phyloP scores from a whole-genome alignment of 1,284 basidiomycete genomes.

The Ceratobasidium sp. region DNA sequence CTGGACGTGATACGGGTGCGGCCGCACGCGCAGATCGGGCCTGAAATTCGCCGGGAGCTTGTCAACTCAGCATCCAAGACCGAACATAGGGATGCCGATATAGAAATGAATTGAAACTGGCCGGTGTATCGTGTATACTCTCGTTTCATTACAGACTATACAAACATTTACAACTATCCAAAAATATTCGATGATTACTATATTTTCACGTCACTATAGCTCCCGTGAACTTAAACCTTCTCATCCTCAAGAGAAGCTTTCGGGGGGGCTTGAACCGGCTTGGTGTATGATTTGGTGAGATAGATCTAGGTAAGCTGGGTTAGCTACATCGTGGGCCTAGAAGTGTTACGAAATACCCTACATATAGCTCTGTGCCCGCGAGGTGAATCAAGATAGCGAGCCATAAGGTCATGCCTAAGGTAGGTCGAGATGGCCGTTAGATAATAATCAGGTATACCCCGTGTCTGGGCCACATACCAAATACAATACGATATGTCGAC shows the following conservation, averaged over 20 bases:
- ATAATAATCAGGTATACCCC: not conserved
- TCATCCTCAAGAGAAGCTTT: not conserved
- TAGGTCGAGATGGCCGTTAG: not conserved
- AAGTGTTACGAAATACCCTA: constrained; percentile 16
- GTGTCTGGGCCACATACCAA: constrained; percentile 27
- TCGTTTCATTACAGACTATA: constrained; percentile 10
- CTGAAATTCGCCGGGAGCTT: constrained; percentile 90
- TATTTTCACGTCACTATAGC: not conserved
- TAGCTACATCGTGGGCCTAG: not conserved
- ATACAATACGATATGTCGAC: constrained; percentile 42
- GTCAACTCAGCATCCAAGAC: constrained; percentile 77
- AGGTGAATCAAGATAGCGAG: constrained; percentile 47
- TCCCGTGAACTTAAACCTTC: constrained; percentile 13
- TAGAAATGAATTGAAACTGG: constrained; percentile 59
- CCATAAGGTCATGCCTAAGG: constrained; percentile 46
- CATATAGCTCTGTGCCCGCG: constrained; percentile 46
- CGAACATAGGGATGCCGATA: constrained; percentile 67
- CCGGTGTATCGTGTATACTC: not conserved
- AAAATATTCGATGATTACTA: not conserved
- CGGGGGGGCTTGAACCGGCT: not conserved
- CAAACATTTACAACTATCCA: not conserved
- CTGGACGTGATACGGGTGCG: constrained; percentile 91
- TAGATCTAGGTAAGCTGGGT: constrained; percentile 6
- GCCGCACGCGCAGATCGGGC: constrained; percentile 88
- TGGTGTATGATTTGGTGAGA: constrained; percentile 31